Conservation (phyloP, 2,329 filamentous ascomycete species). For the Periconia sp. region DNA sequence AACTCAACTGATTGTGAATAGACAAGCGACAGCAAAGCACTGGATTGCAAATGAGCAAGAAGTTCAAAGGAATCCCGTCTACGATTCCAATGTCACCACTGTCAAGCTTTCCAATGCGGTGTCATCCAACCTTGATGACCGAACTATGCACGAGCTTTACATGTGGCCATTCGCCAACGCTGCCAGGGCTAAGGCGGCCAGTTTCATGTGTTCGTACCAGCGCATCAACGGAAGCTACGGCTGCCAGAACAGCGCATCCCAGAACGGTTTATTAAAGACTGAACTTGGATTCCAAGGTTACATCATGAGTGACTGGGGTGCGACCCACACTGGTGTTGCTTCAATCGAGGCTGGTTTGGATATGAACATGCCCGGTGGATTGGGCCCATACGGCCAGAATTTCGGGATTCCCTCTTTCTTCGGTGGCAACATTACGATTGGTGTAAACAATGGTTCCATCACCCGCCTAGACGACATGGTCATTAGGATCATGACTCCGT, state of each 20-base stretch:
- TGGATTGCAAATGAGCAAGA: conserved; percentile 65
- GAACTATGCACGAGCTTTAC: conserved; percentile 60
- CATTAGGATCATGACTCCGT: conserved; percentile 49
- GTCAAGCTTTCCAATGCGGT: conserved; percentile 52
- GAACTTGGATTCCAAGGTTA: conserved; percentile 54
- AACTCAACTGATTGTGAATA: too few species aligned
- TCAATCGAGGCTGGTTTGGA: conserved; percentile 52
- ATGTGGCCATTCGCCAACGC: conserved; percentile 59
- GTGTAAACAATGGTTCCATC: conserved; percentile 45
- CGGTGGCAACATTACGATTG: conserved; percentile 40
- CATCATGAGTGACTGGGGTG: conserved; percentile 48
- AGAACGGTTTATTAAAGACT: conserved; percentile 54
- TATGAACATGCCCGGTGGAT: conserved; percentile 49
- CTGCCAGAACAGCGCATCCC: conserved; percentile 40
- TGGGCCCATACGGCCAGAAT: conserved; percentile 29
- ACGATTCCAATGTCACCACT: conserved; percentile 24
- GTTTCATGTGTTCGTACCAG: conserved; percentile 61
- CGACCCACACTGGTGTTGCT: conserved; percentile 47
- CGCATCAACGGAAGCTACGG: conserved; percentile 34
- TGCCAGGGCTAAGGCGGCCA: conserved; percentile 58
- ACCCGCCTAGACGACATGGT: conserved; percentile 51
- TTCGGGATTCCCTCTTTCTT: conserved; percentile 32
- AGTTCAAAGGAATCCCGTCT: conserved; percentile 37
- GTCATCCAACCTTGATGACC: conserved; percentile 64
- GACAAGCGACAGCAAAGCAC: conserved; percentile 49